Evolutionary conservation across 129 eudicot genomes (phyloP).

Genomic region (Escallonia herrerae): DNA sequence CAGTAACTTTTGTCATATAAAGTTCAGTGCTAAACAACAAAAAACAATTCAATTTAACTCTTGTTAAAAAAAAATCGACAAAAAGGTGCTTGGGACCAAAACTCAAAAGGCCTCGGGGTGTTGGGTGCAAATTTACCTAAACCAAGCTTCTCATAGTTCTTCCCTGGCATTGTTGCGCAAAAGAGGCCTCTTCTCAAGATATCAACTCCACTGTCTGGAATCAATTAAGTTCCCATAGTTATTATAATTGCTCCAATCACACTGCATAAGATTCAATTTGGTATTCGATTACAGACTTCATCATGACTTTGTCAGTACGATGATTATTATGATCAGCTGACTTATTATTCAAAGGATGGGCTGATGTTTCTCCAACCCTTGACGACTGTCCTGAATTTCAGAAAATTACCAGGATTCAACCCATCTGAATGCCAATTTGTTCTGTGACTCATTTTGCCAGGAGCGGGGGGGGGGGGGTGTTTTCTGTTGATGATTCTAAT

Average conservation of each 20-base stretch:
- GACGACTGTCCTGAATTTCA: too few relatives aligned
- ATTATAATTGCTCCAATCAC: conserved; percentile 27
- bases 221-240: conserved; percentile 15
- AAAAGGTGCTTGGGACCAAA: neutral
- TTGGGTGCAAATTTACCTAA: neutral
- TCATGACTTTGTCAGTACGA: too few relatives aligned
- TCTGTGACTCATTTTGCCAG: neutral
- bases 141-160: neutral
- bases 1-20: neutral
- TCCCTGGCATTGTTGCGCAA: neutral
- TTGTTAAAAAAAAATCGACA: neutral
- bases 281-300: too few relatives aligned
- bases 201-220: neutral
- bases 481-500: neutral
- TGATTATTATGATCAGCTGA: too few relatives aligned
- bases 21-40: neutral
- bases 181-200: neutral
- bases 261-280: conserved; percentile 8
- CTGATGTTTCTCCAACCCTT: too few relatives aligned
- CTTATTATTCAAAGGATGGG: too few relatives aligned
- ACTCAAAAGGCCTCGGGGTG: too few relatives aligned
- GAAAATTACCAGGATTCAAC: too few relatives aligned
- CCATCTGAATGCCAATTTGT: neutral
- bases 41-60: too few relatives aligned
- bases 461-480: conserved; percentile 8